phyloP scores from a whole-genome alignment of 2,329 filamentous ascomycete species.

The Dactylellina leptospora region DNA sequence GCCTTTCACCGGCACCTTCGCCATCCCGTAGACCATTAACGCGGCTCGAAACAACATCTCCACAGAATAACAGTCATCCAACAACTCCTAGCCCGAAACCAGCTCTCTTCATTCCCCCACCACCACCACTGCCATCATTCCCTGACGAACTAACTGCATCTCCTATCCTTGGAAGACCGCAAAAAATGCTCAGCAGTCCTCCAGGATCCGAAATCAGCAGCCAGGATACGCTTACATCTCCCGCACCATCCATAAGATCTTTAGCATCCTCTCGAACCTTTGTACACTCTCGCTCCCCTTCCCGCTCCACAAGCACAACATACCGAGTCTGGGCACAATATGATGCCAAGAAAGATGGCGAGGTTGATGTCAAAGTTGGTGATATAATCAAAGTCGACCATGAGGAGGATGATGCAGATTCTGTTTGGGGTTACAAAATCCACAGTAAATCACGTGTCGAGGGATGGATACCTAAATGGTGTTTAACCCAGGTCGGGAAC shows the following conservation, averaged over 20 bases:
- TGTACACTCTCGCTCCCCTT: slow-evolving; percentile 27
- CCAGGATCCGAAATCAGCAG: slow-evolving; percentile 2
- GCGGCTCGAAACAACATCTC: not conserved
- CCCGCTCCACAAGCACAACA: slow-evolving; percentile 21
- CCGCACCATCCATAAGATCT: not conserved
- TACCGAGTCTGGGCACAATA: slow-evolving; percentile 52
- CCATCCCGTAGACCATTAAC: slow-evolving; percentile 2
- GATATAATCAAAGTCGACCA: slow-evolving; percentile 52
- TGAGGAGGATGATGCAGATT: slow-evolving; percentile 33
- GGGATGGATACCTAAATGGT: slow-evolving; percentile 50
- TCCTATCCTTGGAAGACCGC: slow-evolving; percentile 20
- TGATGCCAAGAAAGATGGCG: slow-evolving; percentile 34
- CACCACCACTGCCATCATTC: slow-evolving; percentile 43
- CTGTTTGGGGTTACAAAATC: slow-evolving; percentile 42
- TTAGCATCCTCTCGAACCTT: slow-evolving; percentile 5
- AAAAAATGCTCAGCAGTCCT: slow-evolving; percentile 24
- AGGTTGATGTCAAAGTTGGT: slow-evolving; percentile 42
- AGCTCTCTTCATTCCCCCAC: slow-evolving; percentile 38
- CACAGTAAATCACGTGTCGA: slow-evolving; percentile 30
- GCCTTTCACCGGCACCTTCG: slow-evolving; percentile 14
- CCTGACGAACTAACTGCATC: slow-evolving; percentile 38
- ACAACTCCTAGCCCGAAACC: slow-evolving; percentile 38
- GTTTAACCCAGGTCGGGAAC: slow-evolving; percentile 36
- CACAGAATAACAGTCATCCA: slow-evolving; percentile 3
- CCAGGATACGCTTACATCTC: not conserved